phyloP scores from a whole-genome alignment of 345 rosid species.

The Geranium rotundifolium region DNA sequence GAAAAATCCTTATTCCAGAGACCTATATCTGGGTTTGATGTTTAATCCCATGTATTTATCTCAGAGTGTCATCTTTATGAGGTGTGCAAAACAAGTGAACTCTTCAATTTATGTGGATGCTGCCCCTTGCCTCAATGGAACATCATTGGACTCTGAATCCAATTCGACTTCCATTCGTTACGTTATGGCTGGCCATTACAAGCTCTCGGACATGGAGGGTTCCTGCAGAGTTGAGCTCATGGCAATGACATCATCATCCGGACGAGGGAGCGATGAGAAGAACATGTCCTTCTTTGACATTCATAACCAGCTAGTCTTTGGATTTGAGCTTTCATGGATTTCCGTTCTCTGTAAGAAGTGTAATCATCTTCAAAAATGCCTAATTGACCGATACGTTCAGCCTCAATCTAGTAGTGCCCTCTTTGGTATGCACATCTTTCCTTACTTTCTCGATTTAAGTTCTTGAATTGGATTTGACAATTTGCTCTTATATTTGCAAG shows the following conservation, averaged over 20 bases:
- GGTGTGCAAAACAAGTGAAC: conserved; percentile 4
- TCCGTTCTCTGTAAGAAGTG: not conserved
- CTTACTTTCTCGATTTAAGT: too few relatives aligned
- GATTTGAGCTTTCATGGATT: conserved; percentile 6
- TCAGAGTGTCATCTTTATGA: not conserved
- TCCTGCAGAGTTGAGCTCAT: conserved; percentile 4
- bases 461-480: too few relatives aligned
- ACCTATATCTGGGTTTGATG: too few relatives aligned
- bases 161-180: too few relatives aligned
- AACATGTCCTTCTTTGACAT: not conserved
- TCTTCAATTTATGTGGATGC: conserved; percentile 3
- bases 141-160: not conserved
- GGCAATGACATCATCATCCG: conserved; percentile 1
- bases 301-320: conserved; percentile 3
- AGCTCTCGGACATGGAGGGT: not conserved
- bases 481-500: too few relatives aligned
- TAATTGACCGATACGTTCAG: too few relatives aligned
- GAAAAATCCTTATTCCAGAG: not conserved
- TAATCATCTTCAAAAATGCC: too few relatives aligned
- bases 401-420: too few relatives aligned
- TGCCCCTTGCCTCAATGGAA: not conserved
- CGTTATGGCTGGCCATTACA: not conserved
- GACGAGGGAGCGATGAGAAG: not conserved
- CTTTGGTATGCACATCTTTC: too few relatives aligned
- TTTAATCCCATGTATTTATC: too few relatives aligned